A percentile compares a stretch with the other conserved stretches of the same genome.
Evolutionary conservation across 768 basidiomycete species (phyloP).

Genomic region (Collybia sordida): DNA sequence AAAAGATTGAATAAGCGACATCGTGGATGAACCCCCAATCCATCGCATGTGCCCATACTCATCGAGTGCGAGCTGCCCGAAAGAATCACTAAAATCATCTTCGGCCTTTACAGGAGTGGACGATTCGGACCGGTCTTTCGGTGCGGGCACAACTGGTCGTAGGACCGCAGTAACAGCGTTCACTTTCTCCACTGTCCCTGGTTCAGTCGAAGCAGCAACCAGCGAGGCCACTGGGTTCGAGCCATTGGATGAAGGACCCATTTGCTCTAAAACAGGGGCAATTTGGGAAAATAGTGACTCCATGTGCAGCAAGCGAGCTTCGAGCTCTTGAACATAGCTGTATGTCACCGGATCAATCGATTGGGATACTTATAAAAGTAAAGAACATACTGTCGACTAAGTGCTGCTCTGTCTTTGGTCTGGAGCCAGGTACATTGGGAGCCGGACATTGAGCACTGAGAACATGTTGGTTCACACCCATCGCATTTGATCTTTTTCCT

Average conservation of each 20-base stretch:
- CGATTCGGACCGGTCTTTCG: constrained; percentile 32
- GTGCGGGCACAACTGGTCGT: constrained; percentile 33
- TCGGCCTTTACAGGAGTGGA: constrained; percentile 54
- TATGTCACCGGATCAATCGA: constrained; percentile 14
- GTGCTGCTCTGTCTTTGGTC: constrained; percentile 86
- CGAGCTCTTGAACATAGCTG: constrained; percentile 91
- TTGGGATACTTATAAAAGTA: constrained; percentile 4
- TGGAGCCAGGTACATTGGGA: constrained; percentile 88
- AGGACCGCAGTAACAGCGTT: constrained; percentile 33
- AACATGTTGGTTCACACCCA: constrained; percentile 83
- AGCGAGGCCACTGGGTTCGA: constrained; percentile 29
- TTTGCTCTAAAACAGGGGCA: constrained; percentile 74
- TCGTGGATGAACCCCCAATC: constrained; percentile 90
- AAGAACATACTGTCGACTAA: constrained; percentile 79
- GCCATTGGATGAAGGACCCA: constrained; percentile 55
- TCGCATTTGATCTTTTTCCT: constrained; percentile 95
- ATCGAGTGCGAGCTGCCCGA: constrained; percentile 85
- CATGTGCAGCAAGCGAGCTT: constrained; percentile 85
- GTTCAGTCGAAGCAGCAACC: constrained; percentile 27
- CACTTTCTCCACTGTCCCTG: constrained; percentile 27
- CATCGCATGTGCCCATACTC: constrained; percentile 90
- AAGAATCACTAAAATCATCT: constrained; percentile 81
- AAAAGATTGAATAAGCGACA: constrained; percentile 91
- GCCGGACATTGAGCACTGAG: constrained; percentile 73
- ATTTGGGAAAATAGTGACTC: constrained; percentile 83